Conservation (phyloP, 306 rosid genomes). For the Leucaena leucocephala region DNA sequence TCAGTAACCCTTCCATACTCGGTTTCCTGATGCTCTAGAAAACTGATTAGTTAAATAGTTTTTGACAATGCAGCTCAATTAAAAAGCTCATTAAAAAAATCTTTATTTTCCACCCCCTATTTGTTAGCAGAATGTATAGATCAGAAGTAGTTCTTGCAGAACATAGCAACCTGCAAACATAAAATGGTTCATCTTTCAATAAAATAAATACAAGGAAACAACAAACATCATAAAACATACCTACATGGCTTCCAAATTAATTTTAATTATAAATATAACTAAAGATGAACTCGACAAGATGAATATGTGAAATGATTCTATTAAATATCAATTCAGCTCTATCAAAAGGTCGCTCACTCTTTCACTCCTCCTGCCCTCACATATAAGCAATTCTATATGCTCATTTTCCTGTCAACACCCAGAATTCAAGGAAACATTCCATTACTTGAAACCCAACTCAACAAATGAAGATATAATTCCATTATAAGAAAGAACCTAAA, state of each 20-base stretch:
- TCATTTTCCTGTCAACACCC: background rate
- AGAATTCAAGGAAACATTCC: background rate
- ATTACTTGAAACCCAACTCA: background rate
- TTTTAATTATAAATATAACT: background rate
- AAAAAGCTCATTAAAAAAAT: background rate
- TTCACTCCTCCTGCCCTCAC: background rate
- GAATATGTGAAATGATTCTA: background rate
- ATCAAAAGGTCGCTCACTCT: background rate
- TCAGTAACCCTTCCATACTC: slow-evolving; percentile 31
- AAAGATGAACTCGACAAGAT: background rate
- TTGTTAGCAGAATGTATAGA: background rate
- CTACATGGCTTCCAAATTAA: background rate
- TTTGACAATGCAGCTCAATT: background rate
- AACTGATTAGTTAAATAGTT: background rate
- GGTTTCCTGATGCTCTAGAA: background rate
- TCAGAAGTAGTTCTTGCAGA: slow-evolving; percentile 19
- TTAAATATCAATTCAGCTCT: background rate
- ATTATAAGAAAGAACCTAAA: background rate
- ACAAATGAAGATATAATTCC: background rate
- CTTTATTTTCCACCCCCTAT: background rate
- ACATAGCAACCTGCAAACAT: slow-evolving; percentile 22
- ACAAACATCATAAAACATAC: background rate
- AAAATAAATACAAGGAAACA: background rate
- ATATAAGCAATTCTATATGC: background rate
- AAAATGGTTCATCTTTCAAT: background rate